Evolutionary conservation across 768 basidiomycete genomes (phyloP).

Genomic region (Multifurca ochricompacta): DNA sequence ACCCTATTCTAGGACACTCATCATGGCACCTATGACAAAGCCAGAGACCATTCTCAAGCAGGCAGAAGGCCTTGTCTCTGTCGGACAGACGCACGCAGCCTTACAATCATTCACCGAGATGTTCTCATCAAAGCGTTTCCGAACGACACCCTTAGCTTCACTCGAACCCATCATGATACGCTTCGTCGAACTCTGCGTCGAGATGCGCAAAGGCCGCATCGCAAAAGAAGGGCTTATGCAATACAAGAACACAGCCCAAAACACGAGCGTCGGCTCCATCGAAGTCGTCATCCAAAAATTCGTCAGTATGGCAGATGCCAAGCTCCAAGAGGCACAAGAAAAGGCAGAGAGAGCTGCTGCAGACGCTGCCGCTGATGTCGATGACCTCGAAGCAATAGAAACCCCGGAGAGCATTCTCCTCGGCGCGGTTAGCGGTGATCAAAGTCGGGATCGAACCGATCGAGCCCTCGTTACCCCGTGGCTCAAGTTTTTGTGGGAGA

Average conservation of each 20-base stretch:
- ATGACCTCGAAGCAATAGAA: conserved; percentile 93
- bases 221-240: conserved; percentile 95
- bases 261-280: conserved; percentile 83
- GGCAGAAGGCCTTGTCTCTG: conserved; percentile 89
- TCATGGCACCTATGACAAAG: conserved; percentile 85
- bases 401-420: conserved; percentile 90
- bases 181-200: conserved; percentile 94
- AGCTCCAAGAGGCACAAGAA: conserved; percentile 80
- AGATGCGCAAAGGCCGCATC: conserved; percentile 86
- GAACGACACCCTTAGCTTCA: conserved; percentile 77
- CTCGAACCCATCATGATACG: conserved; percentile 95
- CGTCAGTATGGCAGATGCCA: conserved; percentile 69
- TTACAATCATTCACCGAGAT: conserved; percentile 87
- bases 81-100: conserved; percentile 85
- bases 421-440: conserved; percentile 82
- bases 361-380: conserved; percentile 62
- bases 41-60: conserved; percentile 88
- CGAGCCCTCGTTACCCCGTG: conserved; percentile 92
- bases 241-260: conserved; percentile 97
- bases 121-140: conserved; percentile 90
- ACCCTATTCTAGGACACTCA: conserved; percentile 11
- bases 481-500: conserved; percentile 99
- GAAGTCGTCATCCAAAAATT: conserved; percentile 87
- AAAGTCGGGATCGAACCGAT: conserved; percentile 92
- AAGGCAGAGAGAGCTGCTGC: conserved; percentile 69